These are phyloP conservation scores for Nosema granulosis DNA, from an alignment of 371 early-diverging fungal genomes.

Conservation along the genomic window DNA sequence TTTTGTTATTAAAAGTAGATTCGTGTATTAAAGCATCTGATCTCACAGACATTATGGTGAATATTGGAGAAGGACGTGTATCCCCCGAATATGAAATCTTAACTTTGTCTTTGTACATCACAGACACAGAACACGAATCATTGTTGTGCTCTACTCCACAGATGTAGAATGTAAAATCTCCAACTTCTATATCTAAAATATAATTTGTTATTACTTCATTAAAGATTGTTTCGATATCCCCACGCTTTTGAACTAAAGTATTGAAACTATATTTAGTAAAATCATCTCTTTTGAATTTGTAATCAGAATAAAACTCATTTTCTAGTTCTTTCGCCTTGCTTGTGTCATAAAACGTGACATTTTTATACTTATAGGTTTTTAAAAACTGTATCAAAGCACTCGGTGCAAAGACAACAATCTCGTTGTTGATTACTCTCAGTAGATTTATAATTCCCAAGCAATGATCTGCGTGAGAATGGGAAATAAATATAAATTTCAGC, in stretches of 20 bases:
- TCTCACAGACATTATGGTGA: constrained; percentile 71
- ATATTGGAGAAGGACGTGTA: constrained; percentile 76
- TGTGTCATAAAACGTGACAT: constrained; percentile 35
- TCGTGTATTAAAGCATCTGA: constrained; percentile 82
- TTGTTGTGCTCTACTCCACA: constrained; percentile 51
- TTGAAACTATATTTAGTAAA: background rate
- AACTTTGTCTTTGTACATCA: constrained; percentile 32
- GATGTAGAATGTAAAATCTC: constrained; percentile 55
- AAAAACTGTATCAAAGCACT: constrained; percentile 38
- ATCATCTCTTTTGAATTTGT: background rate
- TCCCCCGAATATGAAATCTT: constrained; percentile 79
- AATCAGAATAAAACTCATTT: background rate
- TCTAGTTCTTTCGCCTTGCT: constrained; percentile 34
- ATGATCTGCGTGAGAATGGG: constrained; percentile 97
- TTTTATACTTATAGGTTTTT: background rate
- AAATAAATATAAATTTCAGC: constrained; percentile 77
- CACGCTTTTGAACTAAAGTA: constrained; percentile 6
- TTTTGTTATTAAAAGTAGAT: constrained; percentile 80
- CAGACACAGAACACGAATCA: constrained; percentile 54
- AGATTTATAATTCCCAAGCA: constrained; percentile 74
- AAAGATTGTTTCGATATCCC: constrained; percentile 40
- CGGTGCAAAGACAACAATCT: constrained; percentile 48
- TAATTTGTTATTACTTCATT: constrained; percentile 26
- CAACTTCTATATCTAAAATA: background rate
- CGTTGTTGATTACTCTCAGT: constrained; percentile 51